Conservation (phyloP, 208 protist genomes). For the Sergeia podlipaevii region DNA sequence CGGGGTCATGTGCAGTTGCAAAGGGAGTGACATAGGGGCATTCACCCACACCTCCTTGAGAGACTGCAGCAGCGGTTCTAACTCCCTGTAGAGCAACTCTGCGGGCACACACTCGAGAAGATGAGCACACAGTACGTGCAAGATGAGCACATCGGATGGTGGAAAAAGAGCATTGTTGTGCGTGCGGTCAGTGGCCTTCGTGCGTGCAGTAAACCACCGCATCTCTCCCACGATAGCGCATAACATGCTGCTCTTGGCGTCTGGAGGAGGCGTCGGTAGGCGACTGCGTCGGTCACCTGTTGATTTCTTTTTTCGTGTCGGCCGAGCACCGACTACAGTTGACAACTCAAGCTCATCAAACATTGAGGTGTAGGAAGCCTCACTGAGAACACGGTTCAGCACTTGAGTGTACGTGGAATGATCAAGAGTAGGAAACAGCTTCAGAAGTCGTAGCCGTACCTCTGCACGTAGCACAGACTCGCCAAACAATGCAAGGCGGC, state of each 20-base stretch:
- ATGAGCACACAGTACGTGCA: slow-evolving; percentile 78
- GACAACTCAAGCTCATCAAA: slow-evolving; percentile 50
- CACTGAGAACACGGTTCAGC: slow-evolving; percentile 20
- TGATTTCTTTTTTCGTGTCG: slow-evolving; percentile 1
- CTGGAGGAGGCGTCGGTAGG: neutral
- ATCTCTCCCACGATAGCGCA: slow-evolving; percentile 77
- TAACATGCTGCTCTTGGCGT: slow-evolving; percentile 58
- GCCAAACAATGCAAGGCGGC: slow-evolving; percentile 64
- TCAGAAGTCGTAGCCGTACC: slow-evolving; percentile 51
- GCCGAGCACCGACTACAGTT: slow-evolving; percentile 27
- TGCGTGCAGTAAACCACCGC: slow-evolving; percentile 80
- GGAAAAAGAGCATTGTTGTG: slow-evolving; percentile 91
- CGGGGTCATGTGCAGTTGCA: slow-evolving; percentile 54
- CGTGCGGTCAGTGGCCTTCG: slow-evolving; percentile 76
- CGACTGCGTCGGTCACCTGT: neutral
- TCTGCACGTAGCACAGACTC: slow-evolving; percentile 52
- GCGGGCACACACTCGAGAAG: slow-evolving; percentile 72
- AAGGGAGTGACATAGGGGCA: slow-evolving; percentile 70
- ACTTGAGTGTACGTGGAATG: slow-evolving; percentile 16
- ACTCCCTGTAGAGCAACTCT: slow-evolving; percentile 51
- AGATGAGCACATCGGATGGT: slow-evolving; percentile 83
- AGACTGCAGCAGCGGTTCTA: slow-evolving; percentile 44
- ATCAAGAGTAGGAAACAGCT: slow-evolving; percentile 58
- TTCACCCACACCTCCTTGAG: slow-evolving; percentile 76
- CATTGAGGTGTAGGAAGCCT: slow-evolving; percentile 25